phyloP scores from a whole-genome alignment of 108 stramenopile genomes.

The Asterionellopsis glacialis region DNA sequence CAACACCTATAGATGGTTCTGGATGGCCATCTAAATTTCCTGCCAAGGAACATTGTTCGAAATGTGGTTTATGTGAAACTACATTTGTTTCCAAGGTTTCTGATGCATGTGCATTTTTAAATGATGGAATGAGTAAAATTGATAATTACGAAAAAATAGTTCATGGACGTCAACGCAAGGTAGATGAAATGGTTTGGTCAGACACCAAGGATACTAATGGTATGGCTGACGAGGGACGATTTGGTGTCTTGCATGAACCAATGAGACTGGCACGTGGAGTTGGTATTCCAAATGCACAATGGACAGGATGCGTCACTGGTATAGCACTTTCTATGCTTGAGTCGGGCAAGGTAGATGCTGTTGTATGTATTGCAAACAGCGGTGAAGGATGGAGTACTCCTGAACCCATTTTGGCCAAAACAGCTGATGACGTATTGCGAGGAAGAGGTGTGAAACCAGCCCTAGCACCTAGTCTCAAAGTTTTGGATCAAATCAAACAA shows the following conservation, averaged over 20 bases:
- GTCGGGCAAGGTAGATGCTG: conserved; percentile 63
- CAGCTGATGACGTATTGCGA: conserved; percentile 48
- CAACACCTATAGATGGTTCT: conserved; percentile 49
- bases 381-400: conserved; percentile 40
- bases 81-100: conserved; percentile 57
- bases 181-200: conserved; percentile 34
- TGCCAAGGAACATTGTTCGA: conserved; percentile 74
- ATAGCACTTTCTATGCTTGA: conserved; percentile 71
- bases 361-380: conserved; percentile 56
- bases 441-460: conserved; percentile 81
- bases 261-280: conserved; percentile 58
- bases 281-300: conserved; percentile 50
- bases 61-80: conserved; percentile 78
- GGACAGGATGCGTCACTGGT: conserved; percentile 74
- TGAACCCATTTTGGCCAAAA: conserved; percentile 62
- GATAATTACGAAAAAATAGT: conserved; percentile 49
- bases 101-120: conserved; percentile 70
- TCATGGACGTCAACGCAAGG: conserved; percentile 48
- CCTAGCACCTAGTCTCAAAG: conserved; percentile 62
- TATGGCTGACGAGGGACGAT: conserved; percentile 57
- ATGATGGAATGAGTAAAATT: conserved; percentile 59
- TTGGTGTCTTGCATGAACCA: conserved; percentile 64
- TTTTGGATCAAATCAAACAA: conserved; percentile 58
- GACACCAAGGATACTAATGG: conserved; percentile 2
- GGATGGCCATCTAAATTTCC: conserved; percentile 74